Conservation (phyloP, 106 monocot species). For the Dendrobium officinale region DNA sequence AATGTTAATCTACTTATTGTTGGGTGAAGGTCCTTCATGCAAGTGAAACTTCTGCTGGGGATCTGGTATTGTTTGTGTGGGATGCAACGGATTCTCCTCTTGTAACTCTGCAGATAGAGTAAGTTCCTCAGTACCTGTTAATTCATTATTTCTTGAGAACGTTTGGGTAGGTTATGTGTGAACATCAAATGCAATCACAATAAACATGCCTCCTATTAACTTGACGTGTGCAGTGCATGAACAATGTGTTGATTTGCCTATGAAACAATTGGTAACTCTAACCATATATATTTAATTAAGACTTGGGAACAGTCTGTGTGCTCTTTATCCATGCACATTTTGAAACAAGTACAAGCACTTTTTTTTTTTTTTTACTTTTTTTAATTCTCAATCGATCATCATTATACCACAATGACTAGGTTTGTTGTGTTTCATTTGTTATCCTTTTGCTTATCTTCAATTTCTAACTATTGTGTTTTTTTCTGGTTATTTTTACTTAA, state of each 20-base stretch:
- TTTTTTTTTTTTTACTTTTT: too few species aligned
- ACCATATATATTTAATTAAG: background rate
- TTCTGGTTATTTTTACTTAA: background rate
- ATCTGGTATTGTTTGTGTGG: constrained; percentile 64
- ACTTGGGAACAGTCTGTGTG: background rate
- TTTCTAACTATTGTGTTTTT: background rate
- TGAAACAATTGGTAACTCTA: background rate
- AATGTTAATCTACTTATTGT: background rate
- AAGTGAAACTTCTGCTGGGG: constrained; percentile 28
- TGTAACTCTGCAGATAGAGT: constrained; percentile 21
- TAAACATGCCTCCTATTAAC: constrained; percentile 1
- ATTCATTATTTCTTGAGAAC: background rate
- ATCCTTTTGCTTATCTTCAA: background rate
- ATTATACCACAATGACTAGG: background rate
- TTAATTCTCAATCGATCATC: background rate
- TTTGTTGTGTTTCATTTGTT: background rate
- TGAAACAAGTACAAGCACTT: too few species aligned
- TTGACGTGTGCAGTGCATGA: background rate
- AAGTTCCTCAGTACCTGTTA: constrained; percentile 8
- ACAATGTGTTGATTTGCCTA: background rate
- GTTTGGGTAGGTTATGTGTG: background rate
- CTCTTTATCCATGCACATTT: background rate
- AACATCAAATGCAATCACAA: background rate
- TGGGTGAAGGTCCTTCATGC: constrained; percentile 65
- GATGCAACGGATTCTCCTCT: constrained; percentile 78